Conservation (phyloP, 169 alveolate genomes). For the Blepharisma undulans region DNA sequence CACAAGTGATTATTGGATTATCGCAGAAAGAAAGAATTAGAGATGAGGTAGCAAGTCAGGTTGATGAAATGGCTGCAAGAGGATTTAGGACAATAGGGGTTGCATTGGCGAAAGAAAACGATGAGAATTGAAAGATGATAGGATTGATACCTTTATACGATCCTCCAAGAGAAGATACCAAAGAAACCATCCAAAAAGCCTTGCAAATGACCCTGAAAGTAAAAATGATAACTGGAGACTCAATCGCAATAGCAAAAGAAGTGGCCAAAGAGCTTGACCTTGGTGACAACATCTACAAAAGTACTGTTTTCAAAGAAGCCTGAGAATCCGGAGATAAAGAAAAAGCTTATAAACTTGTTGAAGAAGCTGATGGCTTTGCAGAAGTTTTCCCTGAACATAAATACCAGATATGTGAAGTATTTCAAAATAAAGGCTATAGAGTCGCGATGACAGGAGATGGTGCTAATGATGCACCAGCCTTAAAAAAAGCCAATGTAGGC, state of each 20-base stretch:
- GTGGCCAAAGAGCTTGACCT: constrained; percentile 69
- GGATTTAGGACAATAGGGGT: constrained; percentile 42
- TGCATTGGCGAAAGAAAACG: constrained; percentile 15
- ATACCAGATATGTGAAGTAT: constrained; percentile 49
- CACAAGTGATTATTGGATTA: constrained; percentile 59
- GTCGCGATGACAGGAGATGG: constrained; percentile 88
- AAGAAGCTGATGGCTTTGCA: constrained; percentile 60
- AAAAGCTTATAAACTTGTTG: constrained; percentile 25
- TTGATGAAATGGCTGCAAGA: constrained; percentile 41
- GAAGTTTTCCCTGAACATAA: constrained; percentile 62
- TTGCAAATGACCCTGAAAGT: constrained; percentile 62
- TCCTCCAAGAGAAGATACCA: constrained; percentile 65
- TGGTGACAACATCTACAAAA: constrained; percentile 61
- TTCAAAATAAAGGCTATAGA: constrained; percentile 45
- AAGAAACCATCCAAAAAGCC: constrained; percentile 69
- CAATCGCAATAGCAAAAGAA: constrained; percentile 76
- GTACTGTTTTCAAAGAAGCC: constrained; percentile 40
- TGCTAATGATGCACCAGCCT: constrained; percentile 83
- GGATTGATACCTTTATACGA: constrained; percentile 60
- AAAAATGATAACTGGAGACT: constrained; percentile 71
- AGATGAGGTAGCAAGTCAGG: constrained; percentile 32
- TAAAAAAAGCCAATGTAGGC: constrained; percentile 68
- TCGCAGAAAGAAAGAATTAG: constrained; percentile 28
- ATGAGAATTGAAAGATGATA: constrained; percentile 47
- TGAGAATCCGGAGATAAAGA: constrained; percentile 33